Conservation (phyloP, 164 flowering plant species). For the Liriodendron chinense region DNA sequence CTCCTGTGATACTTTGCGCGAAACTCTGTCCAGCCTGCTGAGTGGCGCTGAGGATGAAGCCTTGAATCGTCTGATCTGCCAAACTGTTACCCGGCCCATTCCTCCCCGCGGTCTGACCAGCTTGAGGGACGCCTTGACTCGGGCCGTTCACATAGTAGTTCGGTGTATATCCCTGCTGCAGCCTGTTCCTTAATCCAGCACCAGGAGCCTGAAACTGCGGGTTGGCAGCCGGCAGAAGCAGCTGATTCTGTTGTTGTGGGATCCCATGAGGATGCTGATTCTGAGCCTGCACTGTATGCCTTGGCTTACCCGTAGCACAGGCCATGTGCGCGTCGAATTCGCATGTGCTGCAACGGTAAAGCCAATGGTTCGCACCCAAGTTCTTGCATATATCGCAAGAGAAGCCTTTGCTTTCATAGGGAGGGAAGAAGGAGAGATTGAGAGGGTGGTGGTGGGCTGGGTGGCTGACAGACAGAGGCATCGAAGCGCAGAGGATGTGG, state of each 20-base stretch:
- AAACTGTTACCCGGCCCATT: conserved; percentile 5
- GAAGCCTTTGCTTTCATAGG: conserved; percentile 27
- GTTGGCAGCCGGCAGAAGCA: no score
- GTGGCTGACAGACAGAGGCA: conserved; percentile 27
- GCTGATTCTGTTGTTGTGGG: not conserved
- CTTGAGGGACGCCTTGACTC: not conserved
- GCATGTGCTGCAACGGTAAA: conserved; percentile 35
- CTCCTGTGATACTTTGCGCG: conserved; percentile 12
- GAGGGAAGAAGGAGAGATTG: conserved; percentile 30
- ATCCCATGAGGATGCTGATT: not conserved
- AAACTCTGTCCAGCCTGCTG: conserved; percentile 13
- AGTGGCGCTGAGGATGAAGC: not conserved
- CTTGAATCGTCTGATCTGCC: not conserved
- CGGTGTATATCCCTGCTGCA: not conserved
- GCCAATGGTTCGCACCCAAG: conserved; percentile 31
- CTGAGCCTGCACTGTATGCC: not conserved
- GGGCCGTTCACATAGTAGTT: not conserved
- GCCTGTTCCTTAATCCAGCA: not conserved
- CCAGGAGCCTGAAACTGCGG: conserved; percentile 1
- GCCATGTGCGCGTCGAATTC: conserved; percentile 40
- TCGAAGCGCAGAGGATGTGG: conserved; percentile 31
- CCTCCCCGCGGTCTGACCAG: not conserved
- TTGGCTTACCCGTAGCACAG: conserved; percentile 25
- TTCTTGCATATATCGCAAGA: conserved; percentile 32
- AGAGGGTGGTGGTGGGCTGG: conserved; percentile 33